A percentile compares a stretch with the other conserved stretches of the same genome.
Evolutionary conservation across 73 alveolate genomes (phyloP).

Genomic region (Paramecium tetraurelia): DNA sequence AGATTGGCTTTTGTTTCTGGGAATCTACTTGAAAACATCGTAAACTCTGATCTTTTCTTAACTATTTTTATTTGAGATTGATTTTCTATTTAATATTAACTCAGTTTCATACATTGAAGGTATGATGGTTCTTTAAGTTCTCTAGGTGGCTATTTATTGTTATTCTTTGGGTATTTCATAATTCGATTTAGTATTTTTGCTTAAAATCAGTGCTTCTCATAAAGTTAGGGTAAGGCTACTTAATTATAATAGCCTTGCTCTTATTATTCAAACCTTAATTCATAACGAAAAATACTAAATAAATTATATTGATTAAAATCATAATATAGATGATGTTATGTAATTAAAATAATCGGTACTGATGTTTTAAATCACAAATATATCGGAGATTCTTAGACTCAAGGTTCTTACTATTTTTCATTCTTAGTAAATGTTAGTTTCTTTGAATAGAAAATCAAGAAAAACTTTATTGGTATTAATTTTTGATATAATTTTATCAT

Average conservation of each 20-base stretch:
- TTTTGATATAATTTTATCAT: no score
- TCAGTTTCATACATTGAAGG: not conserved
- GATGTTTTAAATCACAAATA: not conserved
- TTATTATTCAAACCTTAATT: constrained; percentile 7
- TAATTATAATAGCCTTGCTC: not conserved
- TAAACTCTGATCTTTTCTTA: not conserved
- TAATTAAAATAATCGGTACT: not conserved
- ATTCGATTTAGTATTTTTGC: not conserved
- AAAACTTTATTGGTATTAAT: no score
- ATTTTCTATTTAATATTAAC: not conserved
- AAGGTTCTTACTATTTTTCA: no score
- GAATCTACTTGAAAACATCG: not conserved
- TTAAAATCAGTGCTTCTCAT: not conserved
- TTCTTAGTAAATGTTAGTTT: no score
- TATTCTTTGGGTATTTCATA: not conserved
- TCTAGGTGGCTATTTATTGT: not conserved
- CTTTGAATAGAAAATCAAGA: no score
- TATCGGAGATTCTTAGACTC: no score
- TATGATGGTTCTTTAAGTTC: not conserved
- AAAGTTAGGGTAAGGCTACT: not conserved
- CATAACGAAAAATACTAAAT: constrained; percentile 21
- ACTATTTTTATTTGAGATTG: not conserved
- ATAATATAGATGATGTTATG: not conserved
- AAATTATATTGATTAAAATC: not conserved
- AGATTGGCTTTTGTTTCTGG: not conserved